Evolutionary conservation across 2,329 filamentous ascomycete species (phyloP).

Genomic region (Paecilomyces sp.): DNA sequence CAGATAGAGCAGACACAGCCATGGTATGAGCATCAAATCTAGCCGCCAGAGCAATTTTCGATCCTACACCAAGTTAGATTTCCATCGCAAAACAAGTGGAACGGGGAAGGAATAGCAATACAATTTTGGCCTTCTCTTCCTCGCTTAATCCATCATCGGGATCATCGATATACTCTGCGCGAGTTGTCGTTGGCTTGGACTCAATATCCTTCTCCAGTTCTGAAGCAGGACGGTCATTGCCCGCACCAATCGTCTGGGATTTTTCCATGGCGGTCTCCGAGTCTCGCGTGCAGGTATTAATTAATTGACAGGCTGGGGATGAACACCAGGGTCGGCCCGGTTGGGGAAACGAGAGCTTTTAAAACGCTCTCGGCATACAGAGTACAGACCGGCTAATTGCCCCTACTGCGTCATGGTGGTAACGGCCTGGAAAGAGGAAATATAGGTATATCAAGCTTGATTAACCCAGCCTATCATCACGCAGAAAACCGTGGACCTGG

Average conservation of each 20-base stretch:
- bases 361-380: background rate
- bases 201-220: background rate
- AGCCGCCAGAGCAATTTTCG: slow-evolving; percentile 38
- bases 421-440: background rate
- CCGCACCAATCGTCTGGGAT: background rate
- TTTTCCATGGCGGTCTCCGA: background rate
- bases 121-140: slow-evolving; percentile 55
- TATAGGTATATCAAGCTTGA: background rate
- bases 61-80: slow-evolving; percentile 25
- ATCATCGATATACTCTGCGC: slow-evolving; percentile 28
- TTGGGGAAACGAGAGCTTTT: background rate
- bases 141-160: slow-evolving; percentile 59
- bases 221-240: background rate
- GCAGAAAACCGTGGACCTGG: background rate
- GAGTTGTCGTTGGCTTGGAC: slow-evolving; percentile 1
- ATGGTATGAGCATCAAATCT: slow-evolving; percentile 39
- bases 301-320: background rate
- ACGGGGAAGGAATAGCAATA: slow-evolving; percentile 29
- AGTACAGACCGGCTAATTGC: background rate
- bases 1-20: slow-evolving; percentile 41
- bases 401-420: background rate
- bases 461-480: background rate
- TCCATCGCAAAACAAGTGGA: background rate
- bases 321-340: background rate
- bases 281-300: background rate